phyloP scores from a whole-genome alignment of 192 early-diverging fungal species.

The Diversispora epigaea region DNA sequence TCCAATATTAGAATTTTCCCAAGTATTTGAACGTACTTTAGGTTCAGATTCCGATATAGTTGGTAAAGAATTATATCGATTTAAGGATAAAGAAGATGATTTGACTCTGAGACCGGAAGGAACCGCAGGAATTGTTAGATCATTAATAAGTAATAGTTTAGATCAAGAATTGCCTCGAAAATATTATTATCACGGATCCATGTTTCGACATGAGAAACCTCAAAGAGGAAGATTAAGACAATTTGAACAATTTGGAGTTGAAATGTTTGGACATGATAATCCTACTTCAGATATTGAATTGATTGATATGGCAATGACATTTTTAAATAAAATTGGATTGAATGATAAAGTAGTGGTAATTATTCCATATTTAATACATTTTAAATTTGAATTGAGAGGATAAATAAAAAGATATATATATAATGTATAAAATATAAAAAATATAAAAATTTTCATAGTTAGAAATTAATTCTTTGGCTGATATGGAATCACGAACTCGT shows the following conservation, averaged over 20 bases:
- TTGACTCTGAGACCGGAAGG: conserved; percentile 71
- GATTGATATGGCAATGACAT: conserved; percentile 52
- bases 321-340: conserved; percentile 46
- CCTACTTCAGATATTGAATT: conserved; percentile 60
- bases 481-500: conserved; percentile 37
- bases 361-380: neutral
- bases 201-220: conserved; percentile 72
- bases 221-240: conserved; percentile 66
- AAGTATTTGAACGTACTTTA: conserved; percentile 61
- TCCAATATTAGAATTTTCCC: conserved; percentile 65
- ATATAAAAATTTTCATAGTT: conserved; percentile 28
- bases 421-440: no score
- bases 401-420: neutral
- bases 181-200: conserved; percentile 64
- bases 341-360: conserved; percentile 34
- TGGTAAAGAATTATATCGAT: conserved; percentile 69
- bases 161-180: conserved; percentile 47
- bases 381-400: neutral
- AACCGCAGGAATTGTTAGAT: conserved; percentile 55
- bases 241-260: conserved; percentile 73
- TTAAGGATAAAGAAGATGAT: conserved; percentile 56
- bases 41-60: conserved; percentile 66
- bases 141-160: conserved; percentile 48
- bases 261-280: conserved; percentile 54
- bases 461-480: conserved; percentile 48